Evolutionary conservation across 176 grass and related monocot genomes (phyloP), one percentile per base, ranked within the genome.

Genomic region (Oryza brachyantha): DNA sequence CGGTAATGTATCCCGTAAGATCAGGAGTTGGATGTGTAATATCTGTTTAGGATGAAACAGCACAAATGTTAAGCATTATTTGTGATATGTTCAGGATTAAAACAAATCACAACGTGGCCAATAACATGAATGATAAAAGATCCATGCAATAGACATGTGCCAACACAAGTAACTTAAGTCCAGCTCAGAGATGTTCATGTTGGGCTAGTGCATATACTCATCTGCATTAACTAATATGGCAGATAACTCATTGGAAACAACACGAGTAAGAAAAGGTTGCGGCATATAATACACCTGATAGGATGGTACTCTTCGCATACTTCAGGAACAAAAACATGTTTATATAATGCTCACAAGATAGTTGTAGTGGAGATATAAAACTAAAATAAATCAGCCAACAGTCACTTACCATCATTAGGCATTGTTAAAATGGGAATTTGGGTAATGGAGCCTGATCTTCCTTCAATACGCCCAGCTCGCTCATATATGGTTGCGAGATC

Each of bases 11-110:
- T 41, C 96, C 96, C 71, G 96, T 99, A 73, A 99, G 88, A 87
- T 99, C 96, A 72, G 96, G 96, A 65, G 92, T 99, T 55, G 96
- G 96, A 93, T 99, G 96, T 34, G 96, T 99, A 85, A 99, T 99
- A 93, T 99, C 96, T 99, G 75, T 84, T 81, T 16, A 85, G 12
- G 11, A 42, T 16, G 73, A 45, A 74, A 37, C 19, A 72, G 5
- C 16, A 72, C 5, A 64, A 64, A 28, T 27, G 35, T 76, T 60
- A 68, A n/a, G 25, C 34, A 66, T 4, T 7, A 21, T 99, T 90
- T 28, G 92, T 99, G 77, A 99, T 98, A 91, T 99, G 74, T 83
- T 78, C 7, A 85, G 14, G 13, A 42, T 14, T 68, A 24, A 58
- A 58, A 28, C 19, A 71, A 17, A 43, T 2, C 16, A 65, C 5